A percentile compares a stretch with the other conserved stretches of the same genome.
These are phyloP conservation scores for Phialemoniopsis sp. DNA, from an alignment of 2,329 filamentous ascomycete species.

Conservation along the genomic window DNA sequence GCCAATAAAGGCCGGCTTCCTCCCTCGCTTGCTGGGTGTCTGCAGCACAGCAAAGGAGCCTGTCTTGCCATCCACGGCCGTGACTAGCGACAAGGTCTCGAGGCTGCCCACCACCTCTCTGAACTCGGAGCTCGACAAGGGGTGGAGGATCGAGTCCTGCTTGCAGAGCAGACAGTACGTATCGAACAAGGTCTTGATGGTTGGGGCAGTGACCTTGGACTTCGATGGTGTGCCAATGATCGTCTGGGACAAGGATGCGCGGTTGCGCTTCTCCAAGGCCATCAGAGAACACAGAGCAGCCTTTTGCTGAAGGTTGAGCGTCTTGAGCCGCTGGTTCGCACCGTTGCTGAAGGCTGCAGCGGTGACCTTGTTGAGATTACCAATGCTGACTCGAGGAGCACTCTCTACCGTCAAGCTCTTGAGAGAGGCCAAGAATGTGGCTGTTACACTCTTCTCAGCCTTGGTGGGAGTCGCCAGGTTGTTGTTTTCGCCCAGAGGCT, in stretches of 20 bases:
- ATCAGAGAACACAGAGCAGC: slow-evolving; percentile 86
- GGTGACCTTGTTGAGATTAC: slow-evolving; percentile 88
- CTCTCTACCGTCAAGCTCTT: slow-evolving; percentile 66
- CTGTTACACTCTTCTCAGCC: slow-evolving; percentile 18
- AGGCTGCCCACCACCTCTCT: slow-evolving; percentile 86
- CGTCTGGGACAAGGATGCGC: slow-evolving; percentile 34
- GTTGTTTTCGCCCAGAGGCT: slow-evolving; percentile 73
- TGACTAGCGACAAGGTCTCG: slow-evolving; percentile 81
- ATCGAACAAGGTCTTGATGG: slow-evolving; percentile 78
- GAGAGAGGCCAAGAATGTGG: slow-evolving; percentile 43
- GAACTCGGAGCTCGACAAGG: slow-evolving; percentile 88
- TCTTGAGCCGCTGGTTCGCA: slow-evolving; percentile 75
- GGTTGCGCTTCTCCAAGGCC: slow-evolving; percentile 75
- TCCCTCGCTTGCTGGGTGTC: slow-evolving; percentile 68
- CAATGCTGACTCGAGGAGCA: slow-evolving; percentile 84
- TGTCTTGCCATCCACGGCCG: slow-evolving; percentile 63
- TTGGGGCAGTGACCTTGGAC: slow-evolving; percentile 61
- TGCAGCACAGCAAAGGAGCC: slow-evolving; percentile 61
- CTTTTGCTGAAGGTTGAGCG: slow-evolving; percentile 93
- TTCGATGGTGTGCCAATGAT: slow-evolving; percentile 54
- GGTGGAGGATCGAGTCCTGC: slow-evolving; percentile 82
- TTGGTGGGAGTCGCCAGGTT: slow-evolving; percentile 56
- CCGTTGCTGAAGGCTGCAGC: slow-evolving; percentile 88
- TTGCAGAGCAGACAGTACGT: slow-evolving; percentile 81
- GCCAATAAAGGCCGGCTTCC: slow-evolving; percentile 48